Conservation (phyloP, 2,329 filamentous ascomycete species). For the Penicillium sp. region DNA sequence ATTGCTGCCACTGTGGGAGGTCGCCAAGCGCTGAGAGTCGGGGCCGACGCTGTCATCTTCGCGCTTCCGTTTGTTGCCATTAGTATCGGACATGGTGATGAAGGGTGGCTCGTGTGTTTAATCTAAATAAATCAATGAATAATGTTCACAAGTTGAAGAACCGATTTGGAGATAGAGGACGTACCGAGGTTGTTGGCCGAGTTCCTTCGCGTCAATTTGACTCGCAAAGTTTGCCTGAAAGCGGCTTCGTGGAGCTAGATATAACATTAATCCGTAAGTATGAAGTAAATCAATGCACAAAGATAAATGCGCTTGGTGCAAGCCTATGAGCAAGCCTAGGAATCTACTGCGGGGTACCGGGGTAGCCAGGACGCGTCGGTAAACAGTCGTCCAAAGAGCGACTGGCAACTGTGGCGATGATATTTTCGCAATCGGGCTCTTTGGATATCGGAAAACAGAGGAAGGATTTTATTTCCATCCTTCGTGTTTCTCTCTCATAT, state of each 20-base stretch:
- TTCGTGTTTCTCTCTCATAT: background rate
- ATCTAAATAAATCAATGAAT: constrained; percentile 4
- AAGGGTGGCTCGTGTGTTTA: background rate
- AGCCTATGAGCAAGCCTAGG: background rate
- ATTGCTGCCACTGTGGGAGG: constrained; percentile 35
- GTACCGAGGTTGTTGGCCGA: constrained; percentile 6
- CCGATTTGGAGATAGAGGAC: background rate
- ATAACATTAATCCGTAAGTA: background rate
- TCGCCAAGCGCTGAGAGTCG: constrained; percentile 36
- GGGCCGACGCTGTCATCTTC: constrained; percentile 37
- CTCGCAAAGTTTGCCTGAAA: background rate
- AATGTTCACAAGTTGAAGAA: background rate
- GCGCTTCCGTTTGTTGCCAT: constrained; percentile 38
- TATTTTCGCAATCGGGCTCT: background rate
- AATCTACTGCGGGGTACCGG: constrained; percentile 7
- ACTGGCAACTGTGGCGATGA: constrained; percentile 1
- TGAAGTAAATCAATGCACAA: background rate
- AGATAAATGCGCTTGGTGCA: background rate
- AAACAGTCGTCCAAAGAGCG: constrained; percentile 3
- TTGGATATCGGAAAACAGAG: background rate
- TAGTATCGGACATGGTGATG: constrained; percentile 34
- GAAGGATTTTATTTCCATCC: background rate
- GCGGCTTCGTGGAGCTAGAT: background rate
- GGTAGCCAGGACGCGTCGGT: constrained; percentile 7
- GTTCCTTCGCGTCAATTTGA: constrained; percentile 2